Conservation (phyloP, 495 filamentous ascomycete genomes). For the Penicillium daleae region DNA sequence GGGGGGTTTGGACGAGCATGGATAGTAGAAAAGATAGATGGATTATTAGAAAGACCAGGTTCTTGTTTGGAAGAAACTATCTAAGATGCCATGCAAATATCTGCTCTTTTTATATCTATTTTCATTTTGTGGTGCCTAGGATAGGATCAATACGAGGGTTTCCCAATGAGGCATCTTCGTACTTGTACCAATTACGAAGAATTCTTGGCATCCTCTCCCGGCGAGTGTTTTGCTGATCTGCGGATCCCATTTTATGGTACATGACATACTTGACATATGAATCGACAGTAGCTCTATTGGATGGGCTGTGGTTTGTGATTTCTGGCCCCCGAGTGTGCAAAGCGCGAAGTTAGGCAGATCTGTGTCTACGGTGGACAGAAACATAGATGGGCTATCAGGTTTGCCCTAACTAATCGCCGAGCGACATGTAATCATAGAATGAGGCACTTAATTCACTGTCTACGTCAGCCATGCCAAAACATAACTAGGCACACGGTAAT, state of each 20-base stretch:
- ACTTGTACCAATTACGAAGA: background rate
- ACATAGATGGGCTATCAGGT: too few species aligned
- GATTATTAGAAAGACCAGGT: background rate
- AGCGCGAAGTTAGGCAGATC: background rate
- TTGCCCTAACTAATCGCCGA: too few species aligned
- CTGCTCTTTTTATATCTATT: background rate
- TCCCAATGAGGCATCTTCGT: conserved; percentile 3
- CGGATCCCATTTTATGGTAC: background rate
- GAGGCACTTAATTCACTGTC: too few species aligned
- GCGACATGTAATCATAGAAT: too few species aligned
- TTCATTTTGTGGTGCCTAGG: background rate
- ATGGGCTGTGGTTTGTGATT: background rate
- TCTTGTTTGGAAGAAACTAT: background rate
- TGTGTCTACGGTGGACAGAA: too few species aligned
- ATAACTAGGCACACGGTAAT: too few species aligned
- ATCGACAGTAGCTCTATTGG: background rate
- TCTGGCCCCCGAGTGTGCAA: background rate
- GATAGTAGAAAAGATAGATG: background rate
- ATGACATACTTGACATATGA: background rate
- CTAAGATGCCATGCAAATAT: background rate
- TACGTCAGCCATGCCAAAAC: too few species aligned
- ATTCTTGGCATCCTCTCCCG: background rate
- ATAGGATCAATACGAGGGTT: background rate
- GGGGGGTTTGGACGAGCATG: background rate
- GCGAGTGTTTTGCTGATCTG: background rate